Evolutionary conservation across 2,329 filamentous ascomycete species (phyloP).

Genomic region (Arthrobotrys entomopaga): DNA sequence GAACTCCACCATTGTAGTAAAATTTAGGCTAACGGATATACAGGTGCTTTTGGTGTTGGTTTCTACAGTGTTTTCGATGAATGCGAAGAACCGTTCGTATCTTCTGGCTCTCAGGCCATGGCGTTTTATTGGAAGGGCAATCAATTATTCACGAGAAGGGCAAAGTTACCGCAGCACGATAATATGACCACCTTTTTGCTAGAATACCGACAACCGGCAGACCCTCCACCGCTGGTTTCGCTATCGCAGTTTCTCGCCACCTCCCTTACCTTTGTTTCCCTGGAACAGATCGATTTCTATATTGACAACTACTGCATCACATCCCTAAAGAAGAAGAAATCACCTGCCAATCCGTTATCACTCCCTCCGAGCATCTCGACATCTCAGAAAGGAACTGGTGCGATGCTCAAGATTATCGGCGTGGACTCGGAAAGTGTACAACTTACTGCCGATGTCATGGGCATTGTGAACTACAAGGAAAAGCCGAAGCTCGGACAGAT

Average conservation of each 20-base stretch:
- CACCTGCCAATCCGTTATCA: slow-evolving; percentile 76
- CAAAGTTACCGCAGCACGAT: slow-evolving; percentile 76
- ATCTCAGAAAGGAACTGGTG: slow-evolving; percentile 60
- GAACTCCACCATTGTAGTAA: not conserved
- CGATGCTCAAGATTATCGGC: slow-evolving; percentile 84
- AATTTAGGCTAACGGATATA: not conserved
- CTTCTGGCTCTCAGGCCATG: slow-evolving; percentile 91
- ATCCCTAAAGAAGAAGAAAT: slow-evolving; percentile 82
- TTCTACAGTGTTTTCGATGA: slow-evolving; percentile 99
- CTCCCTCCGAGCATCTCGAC: slow-evolving; percentile 68
- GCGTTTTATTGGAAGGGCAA: slow-evolving; percentile 99
- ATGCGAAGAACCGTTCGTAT: slow-evolving; percentile 96
- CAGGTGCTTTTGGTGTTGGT: slow-evolving; percentile 89
- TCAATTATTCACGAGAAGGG: slow-evolving; percentile 82
- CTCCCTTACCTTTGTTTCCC: slow-evolving; percentile 91
- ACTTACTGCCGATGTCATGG: slow-evolving; percentile 91
- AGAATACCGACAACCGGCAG: slow-evolving; percentile 84
- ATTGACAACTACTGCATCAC: slow-evolving; percentile 87
- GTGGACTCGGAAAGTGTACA: slow-evolving; percentile 88
- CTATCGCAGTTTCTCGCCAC: slow-evolving; percentile 93
- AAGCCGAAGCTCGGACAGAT: slow-evolving; percentile 48
- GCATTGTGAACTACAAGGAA: slow-evolving; percentile 64
- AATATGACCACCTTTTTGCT: slow-evolving; percentile 89
- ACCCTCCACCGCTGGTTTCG: slow-evolving; percentile 81
- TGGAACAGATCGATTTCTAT: slow-evolving; percentile 87